Evolutionary conservation across 306 rosid species (phyloP), one percentile per base, ranked within the genome.

Genomic region (Rosa multiflora): DNA sequence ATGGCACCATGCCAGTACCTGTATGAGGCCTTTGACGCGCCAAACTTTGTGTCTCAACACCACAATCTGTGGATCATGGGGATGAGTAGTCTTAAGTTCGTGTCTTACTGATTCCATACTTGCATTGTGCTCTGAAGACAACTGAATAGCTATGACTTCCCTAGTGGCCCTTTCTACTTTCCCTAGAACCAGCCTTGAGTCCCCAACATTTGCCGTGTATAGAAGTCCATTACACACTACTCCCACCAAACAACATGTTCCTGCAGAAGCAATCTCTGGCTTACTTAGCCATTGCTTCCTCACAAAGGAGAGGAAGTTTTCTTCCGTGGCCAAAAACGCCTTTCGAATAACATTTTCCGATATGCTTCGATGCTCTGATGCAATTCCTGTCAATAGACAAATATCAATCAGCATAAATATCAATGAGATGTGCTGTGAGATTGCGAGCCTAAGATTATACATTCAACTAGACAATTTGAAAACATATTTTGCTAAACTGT

Each of bases 11-110:
- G 32, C 26, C 40, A 7, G 20, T 85, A 89, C 95, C 96, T 94
- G 98, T 74, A 94, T 94, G 80, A 94, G 79, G 82, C 98, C 98
- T 76, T 94, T 94, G 17, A 94, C 97, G 1, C 97, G 94, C 98
- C 98, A 94, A 83, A 88, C 96, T 0, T 71, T 85, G 83, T 90
- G 94, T 52, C 88, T 90, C 69, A 81, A 78, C 72, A 86, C 84
- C 72, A 94, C 98, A 43, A 91, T 91, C 51, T 91, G 86, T 14
- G 97, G 79, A 82, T 94, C 98, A 44, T 81, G 70, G 1, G 96
- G 90, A 76, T 94, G 96, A 83, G 72, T 77, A 8, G 82, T 70
- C 56, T 85, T 78, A 72, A 94, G 79, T 49, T 91, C 92, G 39
- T 90, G 83, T 84, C 98, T 89, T 67, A 91, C 96, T 35, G 97